A percentile compares a stretch with the other conserved stretches of the same genome.
Evolutionary conservation across 1,284 basidiomycete species (phyloP).

Genomic region (Trichosporon faecale): DNA sequence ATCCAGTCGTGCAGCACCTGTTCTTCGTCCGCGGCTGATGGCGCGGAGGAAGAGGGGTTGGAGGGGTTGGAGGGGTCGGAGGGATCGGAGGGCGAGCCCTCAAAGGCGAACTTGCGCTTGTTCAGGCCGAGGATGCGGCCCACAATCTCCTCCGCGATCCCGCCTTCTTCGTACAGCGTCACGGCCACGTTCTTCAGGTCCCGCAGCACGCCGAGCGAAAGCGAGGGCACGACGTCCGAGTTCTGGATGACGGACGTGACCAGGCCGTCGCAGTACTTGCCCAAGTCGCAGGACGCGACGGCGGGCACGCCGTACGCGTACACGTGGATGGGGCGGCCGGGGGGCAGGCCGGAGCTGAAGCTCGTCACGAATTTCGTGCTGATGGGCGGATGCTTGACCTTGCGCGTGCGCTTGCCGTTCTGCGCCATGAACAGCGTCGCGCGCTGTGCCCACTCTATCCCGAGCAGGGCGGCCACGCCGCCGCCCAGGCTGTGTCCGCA

Average conservation of each 20-base stretch:
- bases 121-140: slow-evolving; percentile 50
- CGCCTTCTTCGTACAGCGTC: slow-evolving; percentile 51
- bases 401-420: slow-evolving; percentile 22
- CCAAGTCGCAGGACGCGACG: slow-evolving; percentile 54
- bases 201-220: slow-evolving; percentile 54
- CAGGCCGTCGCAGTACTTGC: slow-evolving; percentile 52
- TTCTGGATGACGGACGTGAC: slow-evolving; percentile 55
- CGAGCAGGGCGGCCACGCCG: slow-evolving; percentile 54
- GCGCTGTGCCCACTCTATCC: slow-evolving; percentile 46
- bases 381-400: slow-evolving; percentile 46
- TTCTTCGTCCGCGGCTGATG: slow-evolving; percentile 26
- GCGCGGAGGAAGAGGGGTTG: too few species aligned
- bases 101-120: slow-evolving; percentile 27
- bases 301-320: slow-evolving; percentile 55
- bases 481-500: slow-evolving; percentile 56
- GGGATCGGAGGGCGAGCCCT: not conserved
- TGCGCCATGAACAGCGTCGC: slow-evolving; percentile 39
- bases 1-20: slow-evolving; percentile 50
- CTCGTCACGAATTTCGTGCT: slow-evolving; percentile 55
- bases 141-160: slow-evolving; percentile 56
- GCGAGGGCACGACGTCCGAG: slow-evolving; percentile 42
- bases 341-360: slow-evolving; percentile 51
- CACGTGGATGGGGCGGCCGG: slow-evolving; percentile 55
- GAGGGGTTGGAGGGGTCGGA: slow-evolving; percentile 21
- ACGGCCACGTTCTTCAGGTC: slow-evolving; percentile 56